Base-by-base conservation (phyloP, 2,329 filamentous ascomycete genomes). In the Exophiala sideris region DNA sequence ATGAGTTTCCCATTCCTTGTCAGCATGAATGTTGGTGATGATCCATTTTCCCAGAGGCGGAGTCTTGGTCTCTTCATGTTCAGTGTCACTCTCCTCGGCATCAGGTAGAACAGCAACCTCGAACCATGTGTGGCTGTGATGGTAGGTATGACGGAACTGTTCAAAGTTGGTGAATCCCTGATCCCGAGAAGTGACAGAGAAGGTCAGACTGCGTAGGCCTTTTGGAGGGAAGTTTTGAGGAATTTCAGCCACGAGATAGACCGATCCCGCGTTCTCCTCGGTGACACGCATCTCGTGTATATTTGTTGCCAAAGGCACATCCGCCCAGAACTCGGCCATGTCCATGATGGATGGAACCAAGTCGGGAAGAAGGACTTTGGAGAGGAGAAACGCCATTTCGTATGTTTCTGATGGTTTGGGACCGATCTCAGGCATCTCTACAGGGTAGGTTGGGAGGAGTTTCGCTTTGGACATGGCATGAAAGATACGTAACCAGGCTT, bases 291-390 rank as follows among this genome's bases (percentile, higher is more conserved):
- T 10, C 8, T 32, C 32, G n/a, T 11, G 21, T 14, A 32, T 56
- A 16, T 12, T 56, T 16, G 53, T 51, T n/a, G 44, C 53, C 16
- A 56, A 38, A 29, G 48, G 48, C 9, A 45, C 24, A 34, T 56
- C 53, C 10, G 38, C 29, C 60, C 58, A 62, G 36, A 61, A 44
- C 32, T 56, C 56, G 8, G 60, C 60, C 48, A 55, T 42, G 40
- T 62, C 58, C 9, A 62, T 51, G 32, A 62, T 54, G 9, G 35
- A n/a, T 10, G 58, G 51, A 3, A 62, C 50, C 45, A 62, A 36
- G 39, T 62, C 60, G 18, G 29, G 41, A n/a, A 54, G 50, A 18
- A 61, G 40, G 10, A 49, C 35, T 20, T 54, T 47, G n/a, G 50
- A 45, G 34, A 62, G 54, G 9, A 61, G 54, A 20, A 56, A 51